phyloP scores from a whole-genome alignment of 352 stramenopile species.

The Blastocystis sp. region DNA sequence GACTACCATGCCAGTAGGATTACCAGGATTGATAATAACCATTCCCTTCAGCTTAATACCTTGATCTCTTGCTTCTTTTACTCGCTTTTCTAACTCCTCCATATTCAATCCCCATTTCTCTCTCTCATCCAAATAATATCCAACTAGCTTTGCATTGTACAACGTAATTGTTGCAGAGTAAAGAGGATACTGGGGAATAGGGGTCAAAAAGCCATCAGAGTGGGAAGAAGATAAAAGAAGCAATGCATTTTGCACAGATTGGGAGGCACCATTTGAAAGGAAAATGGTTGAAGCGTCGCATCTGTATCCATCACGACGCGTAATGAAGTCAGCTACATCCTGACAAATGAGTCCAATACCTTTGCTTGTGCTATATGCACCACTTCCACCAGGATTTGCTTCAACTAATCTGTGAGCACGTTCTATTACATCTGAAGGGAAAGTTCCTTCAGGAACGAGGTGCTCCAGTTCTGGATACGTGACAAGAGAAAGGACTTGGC shows the following conservation, averaged over 20 bases:
- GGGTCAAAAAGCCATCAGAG: slow-evolving; percentile 84
- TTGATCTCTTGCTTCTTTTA: slow-evolving; percentile 76
- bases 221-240: slow-evolving; percentile 79
- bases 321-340: slow-evolving; percentile 80
- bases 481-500: slow-evolving; percentile 81
- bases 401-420: slow-evolving; percentile 43
- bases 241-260: slow-evolving; percentile 84
- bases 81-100: slow-evolving; percentile 75
- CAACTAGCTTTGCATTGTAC: slow-evolving; percentile 82
- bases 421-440: slow-evolving; percentile 22
- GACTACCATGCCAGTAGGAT: slow-evolving; percentile 86
- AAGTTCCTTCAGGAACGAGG: slow-evolving; percentile 46
- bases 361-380: slow-evolving; percentile 84
- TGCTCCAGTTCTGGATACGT: slow-evolving; percentile 71
- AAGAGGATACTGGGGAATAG: slow-evolving; percentile 97
- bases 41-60: slow-evolving; percentile 85
- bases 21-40: slow-evolving; percentile 98
- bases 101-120: slow-evolving; percentile 80
- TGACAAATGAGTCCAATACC: slow-evolving; percentile 77
- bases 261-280: slow-evolving; percentile 88
- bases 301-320: slow-evolving; percentile 78
- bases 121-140: slow-evolving; percentile 94
- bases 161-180: slow-evolving; percentile 93
- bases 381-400: slow-evolving; percentile 69
- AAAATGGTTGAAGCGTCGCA: slow-evolving; percentile 87